Percentiles rank a stretch among this genome's conserved stretches.
These are phyloP conservation scores for Lyophyllum shimeji DNA, from an alignment of 768 basidiomycete genomes.

Conservation along the genomic window DNA sequence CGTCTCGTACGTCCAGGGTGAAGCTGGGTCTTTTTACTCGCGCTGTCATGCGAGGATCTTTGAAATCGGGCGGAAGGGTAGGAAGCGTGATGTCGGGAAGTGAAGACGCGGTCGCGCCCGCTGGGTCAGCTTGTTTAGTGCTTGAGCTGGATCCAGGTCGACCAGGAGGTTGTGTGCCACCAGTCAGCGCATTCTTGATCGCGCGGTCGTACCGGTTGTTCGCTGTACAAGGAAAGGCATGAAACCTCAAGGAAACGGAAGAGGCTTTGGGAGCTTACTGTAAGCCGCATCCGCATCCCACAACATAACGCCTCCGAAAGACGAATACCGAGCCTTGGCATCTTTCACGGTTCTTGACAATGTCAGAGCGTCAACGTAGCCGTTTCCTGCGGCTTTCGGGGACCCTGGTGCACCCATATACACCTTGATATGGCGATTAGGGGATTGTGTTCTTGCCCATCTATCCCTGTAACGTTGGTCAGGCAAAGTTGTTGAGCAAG, in stretches of 20 bases:
- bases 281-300: slow-evolving; percentile 43
- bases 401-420: slow-evolving; percentile 61
- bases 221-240: slow-evolving; percentile 20
- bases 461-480: slow-evolving; percentile 39
- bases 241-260: neutral
- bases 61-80: slow-evolving; percentile 16
- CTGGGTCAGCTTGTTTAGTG: neutral
- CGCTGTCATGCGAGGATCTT: slow-evolving; percentile 32
- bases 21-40: slow-evolving; percentile 32
- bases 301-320: slow-evolving; percentile 59
- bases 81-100: slow-evolving; percentile 13
- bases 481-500: neutral
- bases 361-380: slow-evolving; percentile 47
- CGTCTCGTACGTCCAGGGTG: slow-evolving; percentile 14
- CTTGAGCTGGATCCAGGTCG: slow-evolving; percentile 1
- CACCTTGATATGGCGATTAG: slow-evolving; percentile 57
- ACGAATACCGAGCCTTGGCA: slow-evolving; percentile 51
- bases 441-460: slow-evolving; percentile 61
- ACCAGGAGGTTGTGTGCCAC: slow-evolving; percentile 7
- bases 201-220: slow-evolving; percentile 50
- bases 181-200: slow-evolving; percentile 46
- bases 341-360: slow-evolving; percentile 41
- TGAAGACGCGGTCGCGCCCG: neutral
- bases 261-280: slow-evolving; percentile 35
- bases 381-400: slow-evolving; percentile 47